phyloP scores from a whole-genome alignment of 768 basidiomycete species.

The Infundibulicybe gibba region DNA sequence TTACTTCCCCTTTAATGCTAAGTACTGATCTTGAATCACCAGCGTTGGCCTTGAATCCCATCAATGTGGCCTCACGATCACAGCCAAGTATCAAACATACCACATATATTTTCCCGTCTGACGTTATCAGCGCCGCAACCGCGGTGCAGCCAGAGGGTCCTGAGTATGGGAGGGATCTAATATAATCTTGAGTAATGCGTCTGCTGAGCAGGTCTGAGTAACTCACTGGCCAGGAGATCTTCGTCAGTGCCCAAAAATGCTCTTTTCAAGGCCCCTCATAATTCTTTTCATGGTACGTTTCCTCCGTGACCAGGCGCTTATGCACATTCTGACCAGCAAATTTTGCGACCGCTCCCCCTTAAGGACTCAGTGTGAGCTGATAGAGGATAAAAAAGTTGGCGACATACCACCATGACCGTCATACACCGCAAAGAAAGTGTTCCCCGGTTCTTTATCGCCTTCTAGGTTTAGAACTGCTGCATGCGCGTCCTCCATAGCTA shows the following conservation, averaged over 20 bases:
- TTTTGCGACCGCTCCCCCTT: constrained; percentile 81
- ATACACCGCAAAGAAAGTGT: constrained; percentile 94
- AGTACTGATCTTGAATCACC: constrained; percentile 95
- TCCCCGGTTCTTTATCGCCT: constrained; percentile 39
- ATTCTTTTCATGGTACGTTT: constrained; percentile 63
- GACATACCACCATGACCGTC: constrained; percentile 94
- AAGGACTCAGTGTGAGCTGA: constrained; percentile 7
- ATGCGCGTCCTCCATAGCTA: constrained; percentile 99
- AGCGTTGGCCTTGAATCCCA: constrained; percentile 77
- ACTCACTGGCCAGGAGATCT: constrained; percentile 80
- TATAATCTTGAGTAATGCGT: constrained; percentile 9
- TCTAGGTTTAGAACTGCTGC: constrained; percentile 70
- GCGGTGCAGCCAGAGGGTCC: constrained; percentile 96
- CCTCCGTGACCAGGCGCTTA: constrained; percentile 68
- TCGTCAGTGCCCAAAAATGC: constrained; percentile 95
- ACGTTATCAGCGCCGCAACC: constrained; percentile 80
- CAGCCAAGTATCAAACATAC: constrained; percentile 38
- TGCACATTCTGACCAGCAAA: constrained; percentile 87
- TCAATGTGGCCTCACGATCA: too few relatives aligned
- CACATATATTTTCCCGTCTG: constrained; percentile 74
- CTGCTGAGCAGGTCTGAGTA: constrained; percentile 1
- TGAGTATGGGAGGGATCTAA: constrained; percentile 82
- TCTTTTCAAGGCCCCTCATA: constrained; percentile 80
- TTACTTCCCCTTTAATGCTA: constrained; percentile 78
- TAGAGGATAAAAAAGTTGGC: constrained; percentile 1